Percentiles rank a stretch among this genome's conserved stretches.
Evolutionary conservation across 148 eudicot genomes (phyloP).

Genomic region (Camellia japonica): DNA sequence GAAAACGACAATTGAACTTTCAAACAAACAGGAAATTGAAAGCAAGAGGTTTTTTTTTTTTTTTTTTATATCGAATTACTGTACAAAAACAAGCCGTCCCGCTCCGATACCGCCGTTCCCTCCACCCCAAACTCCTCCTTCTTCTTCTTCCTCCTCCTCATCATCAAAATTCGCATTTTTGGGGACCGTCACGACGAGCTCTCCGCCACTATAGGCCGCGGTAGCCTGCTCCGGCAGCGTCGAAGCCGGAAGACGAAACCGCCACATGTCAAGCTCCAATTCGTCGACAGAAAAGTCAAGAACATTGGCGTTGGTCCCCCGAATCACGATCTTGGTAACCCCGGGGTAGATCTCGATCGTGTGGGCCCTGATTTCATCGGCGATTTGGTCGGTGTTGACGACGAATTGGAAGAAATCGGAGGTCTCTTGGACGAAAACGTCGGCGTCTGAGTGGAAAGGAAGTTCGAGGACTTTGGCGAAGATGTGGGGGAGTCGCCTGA

Average conservation of each 20-base stretch:
- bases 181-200: conserved; percentile 75
- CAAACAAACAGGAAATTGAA: not conserved
- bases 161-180: conserved; percentile 32
- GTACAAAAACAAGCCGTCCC: conserved; percentile 37
- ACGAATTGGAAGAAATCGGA: conserved; percentile 48
- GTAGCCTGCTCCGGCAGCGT: conserved; percentile 62
- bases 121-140: conserved; percentile 15
- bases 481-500: conserved; percentile 81
- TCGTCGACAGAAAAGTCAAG: conserved; percentile 31
- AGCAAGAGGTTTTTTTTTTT: not conserved
- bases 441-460: conserved; percentile 78
- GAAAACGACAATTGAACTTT: conserved; percentile 9
- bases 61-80: conserved; percentile 12
- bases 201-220: conserved; percentile 53
- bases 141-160: conserved; percentile 4
- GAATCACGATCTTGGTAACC: conserved; percentile 75
- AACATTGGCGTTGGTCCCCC: conserved; percentile 30
- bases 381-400: conserved; percentile 47
- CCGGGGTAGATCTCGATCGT: conserved; percentile 76
- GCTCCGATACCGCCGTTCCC: conserved; percentile 23
- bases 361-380: conserved; percentile 50
- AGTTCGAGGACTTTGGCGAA: conserved; percentile 87
- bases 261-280: conserved; percentile 70
- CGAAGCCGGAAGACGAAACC: conserved; percentile 60
- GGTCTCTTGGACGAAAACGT: conserved; percentile 65